Evolutionary conservation across 306 rosid genomes (phyloP).

Genomic region (Hippophae gyantsensis): DNA sequence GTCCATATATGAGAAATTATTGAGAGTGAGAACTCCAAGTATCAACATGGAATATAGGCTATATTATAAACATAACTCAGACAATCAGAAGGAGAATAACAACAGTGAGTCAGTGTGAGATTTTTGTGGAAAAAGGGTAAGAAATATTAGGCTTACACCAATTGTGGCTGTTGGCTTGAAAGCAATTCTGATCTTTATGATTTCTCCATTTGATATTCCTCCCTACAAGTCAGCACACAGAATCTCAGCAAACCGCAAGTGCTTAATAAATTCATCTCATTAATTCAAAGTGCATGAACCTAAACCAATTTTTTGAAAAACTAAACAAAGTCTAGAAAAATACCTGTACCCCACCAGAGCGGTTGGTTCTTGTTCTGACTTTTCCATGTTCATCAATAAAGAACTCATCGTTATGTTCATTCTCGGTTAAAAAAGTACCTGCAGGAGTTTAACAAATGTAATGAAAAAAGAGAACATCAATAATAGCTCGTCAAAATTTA

Average conservation of each 20-base stretch:
- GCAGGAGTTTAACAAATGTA: conserved; percentile 13
- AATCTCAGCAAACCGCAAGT: conserved; percentile 12
- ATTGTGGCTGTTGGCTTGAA: conserved; percentile 98
- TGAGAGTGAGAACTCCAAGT: no score
- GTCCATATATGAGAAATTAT: no score
- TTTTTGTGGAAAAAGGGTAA: not conserved
- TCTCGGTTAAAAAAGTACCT: conserved; percentile 91
- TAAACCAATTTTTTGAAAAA: not conserved
- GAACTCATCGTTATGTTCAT: conserved; percentile 92
- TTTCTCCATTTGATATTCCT: conserved; percentile 96
- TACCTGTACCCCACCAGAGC: conserved; percentile 98
- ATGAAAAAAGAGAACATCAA: conserved; percentile 3
- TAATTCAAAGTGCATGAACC: conserved; percentile 1
- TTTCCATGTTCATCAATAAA: conserved; percentile 55
- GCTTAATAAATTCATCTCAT: conserved; percentile 7
- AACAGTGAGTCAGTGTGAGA: no score
- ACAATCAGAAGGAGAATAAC: no score
- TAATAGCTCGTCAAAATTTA: not conserved
- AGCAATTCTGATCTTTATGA: conserved; percentile 84
- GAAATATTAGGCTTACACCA: conserved; percentile 41
- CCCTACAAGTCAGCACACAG: conserved; percentile 45
- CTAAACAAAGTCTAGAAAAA: conserved; percentile 6
- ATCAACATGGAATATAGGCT: no score
- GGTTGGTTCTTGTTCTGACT: conserved; percentile 79
- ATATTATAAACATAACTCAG: no score